phyloP scores from a whole-genome alignment of 805 yeast species.

The Teunomyces pallodes region DNA sequence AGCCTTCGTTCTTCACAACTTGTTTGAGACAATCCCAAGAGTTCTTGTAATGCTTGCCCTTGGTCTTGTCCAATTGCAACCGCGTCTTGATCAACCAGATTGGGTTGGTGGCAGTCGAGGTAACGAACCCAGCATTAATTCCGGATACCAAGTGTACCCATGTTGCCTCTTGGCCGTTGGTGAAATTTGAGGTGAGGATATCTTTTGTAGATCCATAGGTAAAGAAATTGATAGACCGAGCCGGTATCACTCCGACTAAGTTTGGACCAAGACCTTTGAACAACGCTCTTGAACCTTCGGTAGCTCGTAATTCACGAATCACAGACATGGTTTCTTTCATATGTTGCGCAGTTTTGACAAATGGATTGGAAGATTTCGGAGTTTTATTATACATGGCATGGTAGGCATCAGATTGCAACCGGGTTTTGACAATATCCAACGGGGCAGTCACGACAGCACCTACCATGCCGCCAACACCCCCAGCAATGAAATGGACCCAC shows the following conservation, averaged over 20 bases:
- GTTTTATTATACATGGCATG: slow-evolving; percentile 52
- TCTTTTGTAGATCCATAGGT: slow-evolving; percentile 95
- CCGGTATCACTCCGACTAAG: slow-evolving; percentile 96
- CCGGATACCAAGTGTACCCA: slow-evolving; percentile 87
- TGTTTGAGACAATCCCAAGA: slow-evolving; percentile 80
- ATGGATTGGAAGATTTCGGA: slow-evolving; percentile 33
- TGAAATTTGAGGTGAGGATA: slow-evolving; percentile 59
- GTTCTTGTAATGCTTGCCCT: slow-evolving; percentile 66
- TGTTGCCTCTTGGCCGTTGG: slow-evolving; percentile 74
- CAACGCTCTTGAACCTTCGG: slow-evolving; percentile 82
- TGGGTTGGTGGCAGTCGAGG: slow-evolving; percentile 96
- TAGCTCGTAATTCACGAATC: slow-evolving; percentile 59
- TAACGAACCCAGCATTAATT: slow-evolving; percentile 86
- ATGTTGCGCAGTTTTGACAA: slow-evolving; percentile 60
- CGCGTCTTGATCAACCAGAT: slow-evolving; percentile 97
- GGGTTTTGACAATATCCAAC: slow-evolving; percentile 91
- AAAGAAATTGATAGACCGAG: slow-evolving; percentile 93
- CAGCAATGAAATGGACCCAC: slow-evolving; percentile 85
- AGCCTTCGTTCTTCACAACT: slow-evolving; percentile 74
- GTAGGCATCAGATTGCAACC: slow-evolving; percentile 88
- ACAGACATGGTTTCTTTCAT: slow-evolving; percentile 80
- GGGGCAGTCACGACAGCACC: slow-evolving; percentile 96
- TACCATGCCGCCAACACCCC: slow-evolving; percentile 95
- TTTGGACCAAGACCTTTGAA: slow-evolving; percentile 97
- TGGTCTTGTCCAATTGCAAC: slow-evolving; percentile 81